Percentiles rank a stretch among this genome's conserved stretches.
Evolutionary conservation across 164 flowering plant species (phyloP).

Genomic region (Paratinospora sagittata): DNA sequence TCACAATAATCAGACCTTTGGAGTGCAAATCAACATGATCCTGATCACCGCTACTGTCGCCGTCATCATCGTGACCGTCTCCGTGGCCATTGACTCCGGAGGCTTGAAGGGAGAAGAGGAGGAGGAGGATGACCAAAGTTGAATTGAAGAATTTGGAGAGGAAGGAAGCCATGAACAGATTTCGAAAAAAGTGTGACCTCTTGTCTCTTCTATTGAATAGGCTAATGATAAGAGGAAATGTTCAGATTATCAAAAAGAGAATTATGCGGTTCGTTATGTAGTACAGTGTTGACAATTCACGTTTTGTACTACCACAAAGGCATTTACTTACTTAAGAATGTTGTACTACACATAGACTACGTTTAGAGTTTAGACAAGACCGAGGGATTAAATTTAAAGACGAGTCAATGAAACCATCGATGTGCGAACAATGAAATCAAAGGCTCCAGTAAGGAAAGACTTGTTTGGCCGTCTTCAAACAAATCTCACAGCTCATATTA

Average conservation of each 20-base stretch:
- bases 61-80: conserved; percentile 20
- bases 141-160: background rate
- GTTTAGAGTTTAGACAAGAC: background rate
- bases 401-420: too few species aligned
- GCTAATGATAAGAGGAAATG: too few species aligned
- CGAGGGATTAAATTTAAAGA: too few species aligned
- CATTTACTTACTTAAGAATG: background rate
- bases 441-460: too few species aligned
- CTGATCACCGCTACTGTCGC: background rate
- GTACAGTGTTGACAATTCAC: background rate
- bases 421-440: too few species aligned
- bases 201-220: background rate
- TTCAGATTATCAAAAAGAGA: too few species aligned
- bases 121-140: conserved; percentile 2
- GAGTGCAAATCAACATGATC: conserved; percentile 26
- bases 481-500: too few species aligned
- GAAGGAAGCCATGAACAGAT: background rate
- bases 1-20: conserved; percentile 46
- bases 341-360: background rate
- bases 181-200: background rate
- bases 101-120: conserved; percentile 25
- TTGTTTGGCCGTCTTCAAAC: too few species aligned
- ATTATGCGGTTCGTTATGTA: background rate
- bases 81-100: conserved; percentile 33
- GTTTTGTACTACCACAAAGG: background rate